These are phyloP conservation scores for Kodamaea sagamina DNA, from an alignment of 805 yeast species.

Conservation along the genomic window DNA sequence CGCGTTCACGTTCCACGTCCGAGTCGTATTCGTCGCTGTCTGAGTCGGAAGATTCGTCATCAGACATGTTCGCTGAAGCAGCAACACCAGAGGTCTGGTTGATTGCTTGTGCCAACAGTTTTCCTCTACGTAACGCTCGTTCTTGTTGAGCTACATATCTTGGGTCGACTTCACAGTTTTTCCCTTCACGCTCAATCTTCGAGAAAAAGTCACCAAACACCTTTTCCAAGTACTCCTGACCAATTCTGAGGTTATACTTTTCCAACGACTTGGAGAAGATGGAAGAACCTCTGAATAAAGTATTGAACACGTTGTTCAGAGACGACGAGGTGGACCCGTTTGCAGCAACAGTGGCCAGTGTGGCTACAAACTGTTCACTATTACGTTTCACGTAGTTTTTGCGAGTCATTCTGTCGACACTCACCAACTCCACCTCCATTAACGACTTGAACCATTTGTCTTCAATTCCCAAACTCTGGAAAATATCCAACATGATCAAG, in stretches of 20 bases:
- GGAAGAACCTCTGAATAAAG: constrained; percentile 77
- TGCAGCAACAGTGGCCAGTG: constrained; percentile 2
- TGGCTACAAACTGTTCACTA: constrained; percentile 6
- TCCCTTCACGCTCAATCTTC: constrained; percentile 49
- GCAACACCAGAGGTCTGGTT: constrained; percentile 1
- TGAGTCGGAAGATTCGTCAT: constrained; percentile 23
- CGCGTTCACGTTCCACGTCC: constrained; percentile 25
- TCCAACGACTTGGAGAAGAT: constrained; percentile 82
- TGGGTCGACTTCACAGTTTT: constrained; percentile 84
- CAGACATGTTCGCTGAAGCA: not conserved
- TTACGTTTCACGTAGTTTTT: constrained; percentile 32
- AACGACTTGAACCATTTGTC: constrained; percentile 72
- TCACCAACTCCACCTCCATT: constrained; percentile 63
- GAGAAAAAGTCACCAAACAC: constrained; percentile 71
- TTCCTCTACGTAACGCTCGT: constrained; percentile 28
- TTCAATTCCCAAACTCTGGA: constrained; percentile 68
- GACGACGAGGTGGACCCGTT: constrained; percentile 19
- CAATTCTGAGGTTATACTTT: constrained; percentile 70
- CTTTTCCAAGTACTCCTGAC: constrained; percentile 73
- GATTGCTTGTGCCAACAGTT: constrained; percentile 12
- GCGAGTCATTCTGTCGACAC: constrained; percentile 47
- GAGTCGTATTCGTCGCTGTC: constrained; percentile 22
- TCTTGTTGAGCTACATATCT: constrained; percentile 47
- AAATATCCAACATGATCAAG: constrained; percentile 66
- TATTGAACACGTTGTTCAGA: constrained; percentile 39